Evolutionary conservation across 768 basidiomycete genomes (phyloP), one percentile per base, ranked within the genome.

Genomic region (Tulasnella sp.): DNA sequence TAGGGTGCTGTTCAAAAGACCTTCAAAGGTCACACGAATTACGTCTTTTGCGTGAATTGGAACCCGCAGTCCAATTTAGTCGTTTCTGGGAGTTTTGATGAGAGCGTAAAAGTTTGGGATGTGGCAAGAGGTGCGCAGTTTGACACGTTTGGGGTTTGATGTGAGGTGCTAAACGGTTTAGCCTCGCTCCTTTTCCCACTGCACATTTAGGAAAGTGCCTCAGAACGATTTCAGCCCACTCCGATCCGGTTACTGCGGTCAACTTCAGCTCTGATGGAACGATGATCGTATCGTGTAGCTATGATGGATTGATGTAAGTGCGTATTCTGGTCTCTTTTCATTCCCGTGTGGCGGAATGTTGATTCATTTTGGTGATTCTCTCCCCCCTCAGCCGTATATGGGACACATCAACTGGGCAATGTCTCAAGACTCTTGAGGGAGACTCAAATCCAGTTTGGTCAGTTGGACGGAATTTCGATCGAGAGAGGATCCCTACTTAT

Each of bases 61-160:
- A 96, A 94, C 82, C 96, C 95, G 0, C 90, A 92, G 83, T 94
- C 94, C 0, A 97, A 96, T 84, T 86, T 99, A 44, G 87, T 99
- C 76, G 98, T 94, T 21, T 97, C 95, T 31, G 98, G 98, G 40
- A 94, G 94, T 1, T 97, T 94, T 83, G 98, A 99, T 83, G 98
- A 99, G 87, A 96, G 94, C 21, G 94, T 99, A 24, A 90, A 95
- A 73, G 89, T 99, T n/a, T 99, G 97, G 97, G 97, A 99, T 84
- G 92, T 97, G 38, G 91, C 94, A 36, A 88, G 92, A 89, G 96
- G 96, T 95, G 81, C 7, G 62, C 5, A 14, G 52, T 52, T 21
- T 8, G 44, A 44, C 3, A 14, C 16, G 3, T 9, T 16, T 24
- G 85, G 81, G 21, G 16, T 38, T 44, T 31, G 4, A 36, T 36